Evolutionary conservation across 495 filamentous ascomycete genomes (phyloP), one percentile per base, ranked within the genome.

Genomic region (Pyrenula aspistea): DNA sequence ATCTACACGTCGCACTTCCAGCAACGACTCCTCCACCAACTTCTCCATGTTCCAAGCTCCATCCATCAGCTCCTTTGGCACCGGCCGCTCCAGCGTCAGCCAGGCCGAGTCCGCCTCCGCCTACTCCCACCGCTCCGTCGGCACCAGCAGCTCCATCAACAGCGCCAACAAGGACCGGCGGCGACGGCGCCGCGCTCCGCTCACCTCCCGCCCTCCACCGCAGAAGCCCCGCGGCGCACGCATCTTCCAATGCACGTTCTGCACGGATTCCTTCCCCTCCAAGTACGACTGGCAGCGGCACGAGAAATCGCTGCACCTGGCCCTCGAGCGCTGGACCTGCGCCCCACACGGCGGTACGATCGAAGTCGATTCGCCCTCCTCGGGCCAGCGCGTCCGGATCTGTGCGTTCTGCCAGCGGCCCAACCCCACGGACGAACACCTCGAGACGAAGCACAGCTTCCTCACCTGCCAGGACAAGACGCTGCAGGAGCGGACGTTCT

Each of bases 251-350:
- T 93, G 88, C 67, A 93, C 88, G 10, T 93, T 93, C 71, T 93
- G 88, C 64, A 83, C 82, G 0, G 83, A 88, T 56, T 85, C 82
- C 0, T 92, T 91, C 71, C 82, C 83, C 57, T 89, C 84, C 54
- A 89, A 90, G 67, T 86, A 89, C 67, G 88, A 93, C 67, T 93
- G 88, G 88, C 77, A 84, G 54, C 77, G 88, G 36, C 88, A 93
- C 66, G 88, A 93, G 65, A 90, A 88, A 60, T 87, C 84, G 20
- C 71, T 91, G 20, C 88, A 93, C 65, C 63, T 93, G 24, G 82
- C 79, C 12, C 76, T 91, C 0, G 88, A 91, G 60, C 82, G 83
- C 22, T 93, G 88, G 88, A 76, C 88, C 22, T 93, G 88, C 64
- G 82, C 83, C 48, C 87, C 87, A 12, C 24, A 56, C 2, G 21